Conservation (phyloP, 202 grass and related monocot genomes). For the Eragrostis tef region DNA sequence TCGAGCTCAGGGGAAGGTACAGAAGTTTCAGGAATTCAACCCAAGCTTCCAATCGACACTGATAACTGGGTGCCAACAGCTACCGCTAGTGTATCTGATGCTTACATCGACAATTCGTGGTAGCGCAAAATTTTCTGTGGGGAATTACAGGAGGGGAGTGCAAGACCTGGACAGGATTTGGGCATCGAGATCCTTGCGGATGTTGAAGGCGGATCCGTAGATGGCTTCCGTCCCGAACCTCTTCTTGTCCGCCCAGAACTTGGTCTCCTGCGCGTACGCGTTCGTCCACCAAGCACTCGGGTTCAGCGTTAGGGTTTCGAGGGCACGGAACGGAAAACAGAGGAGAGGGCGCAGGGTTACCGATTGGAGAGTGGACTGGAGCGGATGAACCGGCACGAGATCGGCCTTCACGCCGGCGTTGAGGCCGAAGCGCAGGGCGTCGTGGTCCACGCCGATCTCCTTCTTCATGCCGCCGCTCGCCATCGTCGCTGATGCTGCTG, state of each 20-base stretch:
- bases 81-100: background rate
- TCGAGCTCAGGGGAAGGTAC: background rate
- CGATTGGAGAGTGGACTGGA: conserved; percentile 63
- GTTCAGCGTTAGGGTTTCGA: conserved; percentile 57
- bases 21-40: background rate
- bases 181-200: conserved; percentile 77
- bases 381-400: conserved; percentile 56
- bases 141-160: background rate
- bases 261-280: conserved; percentile 53
- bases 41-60: background rate
- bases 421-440: conserved; percentile 70
- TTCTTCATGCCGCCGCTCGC: conserved; percentile 58
- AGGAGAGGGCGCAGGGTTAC: conserved; percentile 27
- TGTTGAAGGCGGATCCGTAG: conserved; percentile 88
- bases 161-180: conserved; percentile 78
- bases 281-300: background rate
- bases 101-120: background rate
- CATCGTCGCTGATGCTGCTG: conserved; percentile 39
- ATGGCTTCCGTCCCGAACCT: conserved; percentile 63
- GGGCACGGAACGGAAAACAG: background rate
- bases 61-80: background rate
- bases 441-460: conserved; percentile 59
- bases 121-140: background rate
- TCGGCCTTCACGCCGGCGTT: conserved; percentile 63
- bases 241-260: conserved; percentile 82